Percentiles rank a stretch among this genome's conserved stretches.
Evolutionary conservation across 1,139 yeast genomes (phyloP).

Genomic region (Yamadazyma sp.): DNA sequence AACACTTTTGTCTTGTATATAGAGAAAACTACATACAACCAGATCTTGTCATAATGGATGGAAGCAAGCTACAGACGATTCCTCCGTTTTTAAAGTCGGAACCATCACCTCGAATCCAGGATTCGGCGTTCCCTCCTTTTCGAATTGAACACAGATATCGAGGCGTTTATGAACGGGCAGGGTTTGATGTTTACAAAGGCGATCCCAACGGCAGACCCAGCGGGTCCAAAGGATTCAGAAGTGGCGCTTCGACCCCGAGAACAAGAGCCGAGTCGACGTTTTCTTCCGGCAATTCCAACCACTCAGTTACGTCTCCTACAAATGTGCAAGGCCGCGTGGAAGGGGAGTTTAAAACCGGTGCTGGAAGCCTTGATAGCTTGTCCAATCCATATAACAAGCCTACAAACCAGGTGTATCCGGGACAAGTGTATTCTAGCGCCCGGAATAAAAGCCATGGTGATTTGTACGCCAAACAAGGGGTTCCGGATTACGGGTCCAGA

Average conservation of each 20-base stretch:
- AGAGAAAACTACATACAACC: neutral
- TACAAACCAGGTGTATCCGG: neutral
- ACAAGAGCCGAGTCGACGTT: conserved; percentile 4
- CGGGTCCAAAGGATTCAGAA: conserved; percentile 1
- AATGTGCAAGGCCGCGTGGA: neutral
- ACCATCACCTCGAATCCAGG: conserved; percentile 31
- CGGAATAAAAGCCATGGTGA: conserved; percentile 11
- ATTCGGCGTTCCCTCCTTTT: conserved; percentile 60
- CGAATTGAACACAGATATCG: conserved; percentile 53
- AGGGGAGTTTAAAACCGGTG: no score
- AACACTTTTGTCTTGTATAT: neutral
- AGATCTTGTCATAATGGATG: neutral
- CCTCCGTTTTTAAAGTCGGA: conserved; percentile 26
- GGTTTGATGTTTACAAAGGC: conserved; percentile 52
- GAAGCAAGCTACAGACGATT: conserved; percentile 2
- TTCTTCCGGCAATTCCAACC: conserved; percentile 2
- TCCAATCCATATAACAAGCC: neutral
- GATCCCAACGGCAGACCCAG: conserved; percentile 2
- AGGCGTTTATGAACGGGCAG: conserved; percentile 67
- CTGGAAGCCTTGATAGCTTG: neutral
- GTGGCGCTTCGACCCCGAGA: conserved; percentile 8
- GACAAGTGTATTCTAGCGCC: conserved; percentile 2
- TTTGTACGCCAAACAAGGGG: conserved; percentile 1
- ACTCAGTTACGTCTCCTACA: conserved; percentile 2
- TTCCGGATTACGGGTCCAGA: neutral